A percentile compares a stretch with the other conserved stretches of the same genome.
phyloP scores from a whole-genome alignment of 2,329 filamentous ascomycete genomes.

The Diplodia corticola region DNA sequence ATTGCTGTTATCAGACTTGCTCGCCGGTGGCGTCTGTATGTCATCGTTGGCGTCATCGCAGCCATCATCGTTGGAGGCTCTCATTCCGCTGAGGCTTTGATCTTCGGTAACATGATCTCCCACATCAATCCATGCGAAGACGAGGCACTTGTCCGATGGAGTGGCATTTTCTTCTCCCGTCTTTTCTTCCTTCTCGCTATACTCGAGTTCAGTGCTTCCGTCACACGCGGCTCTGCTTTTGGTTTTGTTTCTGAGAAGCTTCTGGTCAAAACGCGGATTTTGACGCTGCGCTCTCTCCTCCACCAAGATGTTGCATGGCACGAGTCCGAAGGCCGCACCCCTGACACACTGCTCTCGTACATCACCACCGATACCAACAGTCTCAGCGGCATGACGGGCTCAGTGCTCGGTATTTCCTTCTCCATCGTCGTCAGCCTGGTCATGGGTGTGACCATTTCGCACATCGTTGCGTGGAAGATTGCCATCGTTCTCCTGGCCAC shows the following conservation, averaged over 20 bases:
- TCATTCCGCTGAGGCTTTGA: conserved; percentile 1
- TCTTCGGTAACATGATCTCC: conserved; percentile 14
- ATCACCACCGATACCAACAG: conserved; percentile 7
- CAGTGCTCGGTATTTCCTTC: conserved; percentile 56
- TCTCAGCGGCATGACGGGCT: conserved; percentile 1
- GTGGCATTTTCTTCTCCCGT: neutral
- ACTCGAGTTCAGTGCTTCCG: conserved; percentile 3
- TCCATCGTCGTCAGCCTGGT: conserved; percentile 60
- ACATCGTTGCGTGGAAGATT: conserved; percentile 74
- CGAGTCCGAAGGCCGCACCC: conserved; percentile 10
- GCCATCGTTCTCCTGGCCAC: conserved; percentile 78
- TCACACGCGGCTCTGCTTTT: conserved; percentile 1
- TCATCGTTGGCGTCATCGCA: conserved; percentile 1
- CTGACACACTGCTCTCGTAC: conserved; percentile 4
- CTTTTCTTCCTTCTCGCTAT: conserved; percentile 13
- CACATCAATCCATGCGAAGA: conserved; percentile 6
- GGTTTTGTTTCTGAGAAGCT: conserved; percentile 9
- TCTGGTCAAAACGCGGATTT: conserved; percentile 4
- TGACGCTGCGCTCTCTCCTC: conserved; percentile 9
- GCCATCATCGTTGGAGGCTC: conserved; percentile 4
- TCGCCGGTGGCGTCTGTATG: neutral
- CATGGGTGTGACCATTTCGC: conserved; percentile 31
- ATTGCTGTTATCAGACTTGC: neutral
- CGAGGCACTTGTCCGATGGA: neutral
- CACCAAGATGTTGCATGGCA: conserved; percentile 11